Conservation (phyloP, 345 rosid species). For the Heritiera littoralis region DNA sequence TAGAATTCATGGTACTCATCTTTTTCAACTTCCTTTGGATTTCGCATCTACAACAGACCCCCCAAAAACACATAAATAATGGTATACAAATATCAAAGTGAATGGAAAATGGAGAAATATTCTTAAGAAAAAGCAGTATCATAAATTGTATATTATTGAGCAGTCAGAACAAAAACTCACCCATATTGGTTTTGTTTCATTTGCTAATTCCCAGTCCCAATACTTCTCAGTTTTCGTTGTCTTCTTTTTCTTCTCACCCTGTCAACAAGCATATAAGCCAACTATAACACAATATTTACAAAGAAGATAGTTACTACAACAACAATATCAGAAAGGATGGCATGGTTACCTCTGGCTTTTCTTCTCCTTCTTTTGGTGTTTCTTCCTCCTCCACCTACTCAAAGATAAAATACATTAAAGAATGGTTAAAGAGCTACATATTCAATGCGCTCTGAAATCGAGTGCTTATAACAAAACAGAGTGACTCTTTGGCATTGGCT, state of each 20-base stretch:
- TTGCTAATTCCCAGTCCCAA: slow-evolving; percentile 98
- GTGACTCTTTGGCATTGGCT: neutral
- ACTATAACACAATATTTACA: neutral
- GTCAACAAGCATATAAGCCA: slow-evolving; percentile 23
- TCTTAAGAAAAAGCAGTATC: slow-evolving; percentile 11
- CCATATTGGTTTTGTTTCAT: slow-evolving; percentile 97
- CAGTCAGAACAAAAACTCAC: slow-evolving; percentile 43
- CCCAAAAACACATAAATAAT: slow-evolving; percentile 11
- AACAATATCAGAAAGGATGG: neutral
- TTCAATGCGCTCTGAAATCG: neutral
- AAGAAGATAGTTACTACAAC: slow-evolving; percentile 2
- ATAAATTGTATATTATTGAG: neutral
- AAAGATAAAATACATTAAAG: slow-evolving; percentile 15
- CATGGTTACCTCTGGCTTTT: slow-evolving; percentile 59
- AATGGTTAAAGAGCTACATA: neutral
- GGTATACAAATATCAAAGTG: neutral
- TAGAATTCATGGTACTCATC: slow-evolving; percentile 87
- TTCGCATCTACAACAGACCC: slow-evolving; percentile 65
- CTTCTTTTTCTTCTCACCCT: slow-evolving; percentile 83
- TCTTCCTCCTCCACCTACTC: slow-evolving; percentile 94
- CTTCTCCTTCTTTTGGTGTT: slow-evolving; percentile 75
- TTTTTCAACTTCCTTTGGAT: slow-evolving; percentile 74
- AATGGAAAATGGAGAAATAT: neutral
- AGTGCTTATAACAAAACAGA: neutral
- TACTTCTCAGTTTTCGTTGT: slow-evolving; percentile 92